These are phyloP conservation scores for Clarireedia paspali DNA, from an alignment of 2,329 filamentous ascomycete species.

Conservation along the genomic window DNA sequence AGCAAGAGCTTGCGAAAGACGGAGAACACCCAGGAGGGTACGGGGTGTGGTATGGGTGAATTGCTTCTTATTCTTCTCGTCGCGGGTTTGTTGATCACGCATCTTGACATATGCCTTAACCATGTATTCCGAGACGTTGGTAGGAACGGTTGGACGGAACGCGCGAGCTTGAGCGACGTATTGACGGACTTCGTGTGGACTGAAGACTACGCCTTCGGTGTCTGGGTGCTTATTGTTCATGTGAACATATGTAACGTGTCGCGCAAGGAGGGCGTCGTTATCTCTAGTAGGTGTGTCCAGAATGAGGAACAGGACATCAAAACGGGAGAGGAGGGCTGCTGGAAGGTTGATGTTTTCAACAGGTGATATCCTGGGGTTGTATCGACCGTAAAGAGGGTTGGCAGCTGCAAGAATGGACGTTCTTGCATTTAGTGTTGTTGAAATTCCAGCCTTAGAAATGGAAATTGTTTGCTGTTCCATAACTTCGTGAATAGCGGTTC, in stretches of 20 bases:
- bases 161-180: conserved; percentile 91
- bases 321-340: conserved; percentile 92
- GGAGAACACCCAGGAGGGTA: conserved; percentile 86
- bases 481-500: conserved; percentile 73
- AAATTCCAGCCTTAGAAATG: conserved; percentile 87
- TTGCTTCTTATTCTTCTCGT: conserved; percentile 84
- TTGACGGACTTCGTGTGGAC: conserved; percentile 86
- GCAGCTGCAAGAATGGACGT: conserved; percentile 94
- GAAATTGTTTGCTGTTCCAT: conserved; percentile 46
- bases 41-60: conserved; percentile 92
- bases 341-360: conserved; percentile 99
- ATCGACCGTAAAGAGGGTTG: conserved; percentile 94
- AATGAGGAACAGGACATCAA: conserved; percentile 93
- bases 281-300: conserved; percentile 90
- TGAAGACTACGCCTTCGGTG: conserved; percentile 69
- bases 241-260: conserved; percentile 93
- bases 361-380: conserved; percentile 94
- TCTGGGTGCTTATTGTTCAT: conserved; percentile 95
- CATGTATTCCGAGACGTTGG: conserved; percentile 87
- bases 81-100: conserved; percentile 83
- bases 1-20: conserved; percentile 87
- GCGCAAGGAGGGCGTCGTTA: conserved; percentile 83
- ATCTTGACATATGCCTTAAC: conserved; percentile 94
- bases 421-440: conserved; percentile 90
- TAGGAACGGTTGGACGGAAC: conserved; percentile 80